Conservation (phyloP, 306 rosid genomes). For the Betula pendula region DNA sequence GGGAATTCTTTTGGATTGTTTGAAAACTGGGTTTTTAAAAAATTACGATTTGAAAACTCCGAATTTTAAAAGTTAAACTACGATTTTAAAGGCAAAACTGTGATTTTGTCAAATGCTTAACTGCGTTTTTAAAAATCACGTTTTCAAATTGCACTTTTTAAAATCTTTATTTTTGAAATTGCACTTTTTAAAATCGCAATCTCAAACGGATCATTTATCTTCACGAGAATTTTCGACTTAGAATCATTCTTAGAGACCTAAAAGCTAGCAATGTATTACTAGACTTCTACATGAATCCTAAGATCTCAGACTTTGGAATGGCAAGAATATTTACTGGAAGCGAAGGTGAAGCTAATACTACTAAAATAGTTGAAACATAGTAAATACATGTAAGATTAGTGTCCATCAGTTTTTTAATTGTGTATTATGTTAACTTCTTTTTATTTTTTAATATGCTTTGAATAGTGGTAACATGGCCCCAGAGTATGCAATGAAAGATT, state of each 20-base stretch:
- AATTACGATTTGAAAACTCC: too few relatives aligned
- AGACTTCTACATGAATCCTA: slow-evolving; percentile 44
- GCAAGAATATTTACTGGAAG: slow-evolving; percentile 44
- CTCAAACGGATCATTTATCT: too few relatives aligned
- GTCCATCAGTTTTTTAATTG: too few relatives aligned
- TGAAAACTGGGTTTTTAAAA: too few relatives aligned
- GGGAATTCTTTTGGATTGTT: slow-evolving; percentile 45
- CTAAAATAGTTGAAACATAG: slow-evolving; percentile 39
- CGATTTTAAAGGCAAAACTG: too few relatives aligned
- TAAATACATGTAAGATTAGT: slow-evolving; percentile 7
- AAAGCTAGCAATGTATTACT: slow-evolving; percentile 49
- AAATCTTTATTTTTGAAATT: too few relatives aligned
- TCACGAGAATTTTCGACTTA: slow-evolving; percentile 47
- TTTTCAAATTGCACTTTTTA: too few relatives aligned
- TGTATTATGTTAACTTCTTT: neutral
- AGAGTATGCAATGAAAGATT: slow-evolving; percentile 48
- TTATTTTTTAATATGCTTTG: neutral
- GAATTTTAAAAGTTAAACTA: too few relatives aligned
- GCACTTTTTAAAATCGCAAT: too few relatives aligned
- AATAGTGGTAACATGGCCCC: slow-evolving; percentile 42
- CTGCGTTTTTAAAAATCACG: too few relatives aligned
- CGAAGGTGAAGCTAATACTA: slow-evolving; percentile 46
- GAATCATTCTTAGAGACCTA: slow-evolving; percentile 48
- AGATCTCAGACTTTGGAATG: slow-evolving; percentile 60
- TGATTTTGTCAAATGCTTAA: too few relatives aligned